Conservation (phyloP, 2,329 filamentous ascomycete genomes). For the Colletotrichum higginsianum region DNA sequence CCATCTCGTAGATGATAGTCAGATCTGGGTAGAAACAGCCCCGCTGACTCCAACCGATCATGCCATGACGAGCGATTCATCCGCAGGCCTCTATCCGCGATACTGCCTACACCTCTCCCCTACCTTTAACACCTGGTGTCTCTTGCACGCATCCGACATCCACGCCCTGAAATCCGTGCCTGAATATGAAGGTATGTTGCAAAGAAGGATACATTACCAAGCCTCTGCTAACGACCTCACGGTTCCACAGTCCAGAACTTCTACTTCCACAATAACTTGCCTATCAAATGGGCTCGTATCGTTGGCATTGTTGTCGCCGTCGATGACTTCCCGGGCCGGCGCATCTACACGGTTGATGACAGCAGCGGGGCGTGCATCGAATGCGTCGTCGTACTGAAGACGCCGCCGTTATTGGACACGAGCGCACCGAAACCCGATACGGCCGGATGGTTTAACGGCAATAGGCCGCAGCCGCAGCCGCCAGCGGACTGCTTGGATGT, state of each 20-base stretch:
- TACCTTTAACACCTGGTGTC: slow-evolving; percentile 73
- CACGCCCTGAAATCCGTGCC: slow-evolving; percentile 61
- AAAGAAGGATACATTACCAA: background rate
- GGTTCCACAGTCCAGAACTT: slow-evolving; percentile 62
- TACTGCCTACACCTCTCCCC: slow-evolving; percentile 76
- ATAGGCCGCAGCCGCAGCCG: slow-evolving; percentile 31
- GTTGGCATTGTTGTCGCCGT: slow-evolving; percentile 78
- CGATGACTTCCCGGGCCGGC: slow-evolving; percentile 63
- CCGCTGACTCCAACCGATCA: slow-evolving; percentile 46
- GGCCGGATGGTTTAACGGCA: slow-evolving; percentile 3
- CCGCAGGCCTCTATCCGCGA: slow-evolving; percentile 67
- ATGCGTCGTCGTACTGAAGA: slow-evolving; percentile 50
- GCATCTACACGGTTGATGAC: slow-evolving; percentile 74
- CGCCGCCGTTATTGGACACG: slow-evolving; percentile 21
- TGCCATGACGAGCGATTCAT: slow-evolving; percentile 65
- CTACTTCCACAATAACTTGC: slow-evolving; percentile 81
- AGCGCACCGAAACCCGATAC: slow-evolving; percentile 11
- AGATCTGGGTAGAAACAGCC: background rate
- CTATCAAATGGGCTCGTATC: slow-evolving; percentile 81
- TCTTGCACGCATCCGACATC: slow-evolving; percentile 67
- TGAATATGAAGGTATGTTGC: slow-evolving; percentile 66
- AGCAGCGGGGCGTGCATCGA: slow-evolving; percentile 74
- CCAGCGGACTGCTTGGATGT: slow-evolving; percentile 51
- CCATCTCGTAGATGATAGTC: background rate
- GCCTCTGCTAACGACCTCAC: background rate